Base-by-base conservation (phyloP, 495 filamentous ascomycete genomes). In the Usnea hakonensis region DNA sequence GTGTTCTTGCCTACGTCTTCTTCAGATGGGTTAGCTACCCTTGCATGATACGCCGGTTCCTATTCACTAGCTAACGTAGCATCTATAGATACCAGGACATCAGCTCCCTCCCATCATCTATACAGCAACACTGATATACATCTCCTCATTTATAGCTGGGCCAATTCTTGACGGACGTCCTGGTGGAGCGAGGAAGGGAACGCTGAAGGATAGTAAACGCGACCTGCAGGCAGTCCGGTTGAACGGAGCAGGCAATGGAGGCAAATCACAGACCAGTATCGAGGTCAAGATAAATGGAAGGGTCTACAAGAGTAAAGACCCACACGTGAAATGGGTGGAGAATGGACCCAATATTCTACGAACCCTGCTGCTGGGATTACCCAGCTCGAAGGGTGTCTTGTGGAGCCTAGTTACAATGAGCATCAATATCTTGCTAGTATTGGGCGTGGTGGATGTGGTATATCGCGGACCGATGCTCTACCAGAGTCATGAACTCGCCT, bases 351-450 rank as follows among this genome's bases (percentile, higher is more conserved):
- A 74, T 54, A 75, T 76, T 0, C 68, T 87, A 43, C 78, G 78
- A 61, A 89, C 87, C 1, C 74, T 96, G 14, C 72, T 96, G 40
- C 83, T 83, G n/a, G 94, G 93, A 6, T 75, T 87, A 0, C 92
- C 94, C 6, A 87, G 80, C 67, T 83, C 88, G 10, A 75, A 75
- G n/a, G 72, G 79, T 37, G 65, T 76, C 10, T 65, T 87, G 33
- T 87, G 83, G 61, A 82, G 78, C 43, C 69, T 78, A n/a, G 61
- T 82, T 11, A 91, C 89, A 0, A 80, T 89, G 11, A 67, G 82
- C 28, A 81, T 94, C 68, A 97, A 97, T 70, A 62, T 82, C 33
- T 70, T 80, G 1, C 77, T 90, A 23, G 77, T 89, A 17, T 72
- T 83, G 13, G 79, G 90, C 65, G 79, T 85, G 1, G 77, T 85